Base-by-base conservation (phyloP, 495 filamentous ascomycete genomes). In the Talaromyces adpressus region DNA sequence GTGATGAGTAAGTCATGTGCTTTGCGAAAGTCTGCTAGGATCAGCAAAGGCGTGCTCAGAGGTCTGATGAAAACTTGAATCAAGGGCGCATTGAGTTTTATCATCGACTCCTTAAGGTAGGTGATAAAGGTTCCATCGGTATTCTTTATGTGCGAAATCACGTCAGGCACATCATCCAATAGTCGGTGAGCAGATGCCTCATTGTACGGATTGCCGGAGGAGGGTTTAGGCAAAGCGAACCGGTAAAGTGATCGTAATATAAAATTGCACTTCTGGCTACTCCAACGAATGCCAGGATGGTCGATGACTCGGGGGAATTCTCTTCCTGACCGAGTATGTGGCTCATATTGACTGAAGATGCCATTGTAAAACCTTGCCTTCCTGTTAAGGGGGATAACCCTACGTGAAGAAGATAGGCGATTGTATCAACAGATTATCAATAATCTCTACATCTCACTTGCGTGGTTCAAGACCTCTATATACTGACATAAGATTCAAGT, bases 161-260 rank as follows among this genome's bases (percentile, higher is more conserved):
- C 66, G 47, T 67, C 66, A n/a, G 71, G 72, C 4, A 76, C 36
- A 57, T 76, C 75, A 4, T 75, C 75, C 7, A 73, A 66, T 4
- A 79, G 65, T 30, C 51, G 66, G 16, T 49, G 57, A 7, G 66
- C 63, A 0, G 76, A 67, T 57, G 65, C 59, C 14, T 66, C 57
- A 62, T 78, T 76, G 68, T 77, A 77, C 0, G 78, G 75, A 45
- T 78, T 78, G 16, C 71, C 70, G 3, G 76, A 66, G 1, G 78
- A 54, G 3, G 76, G 77, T 65, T 47, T 67, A 54, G 52, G 70
- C 36, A 41, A 16, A 41, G 36, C 36, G 36, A 41, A 41, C 36
- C 1, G 36, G 14, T 41, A 41, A 41, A 41, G 14, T 16, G 36
- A 16, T 9, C 14, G 36, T 6, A 41, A 41, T 16, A 41, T 1